A percentile compares a stretch with the other conserved stretches of the same genome.
phyloP scores from a whole-genome alignment of 208 protist species.

The Leishmania turanica region DNA sequence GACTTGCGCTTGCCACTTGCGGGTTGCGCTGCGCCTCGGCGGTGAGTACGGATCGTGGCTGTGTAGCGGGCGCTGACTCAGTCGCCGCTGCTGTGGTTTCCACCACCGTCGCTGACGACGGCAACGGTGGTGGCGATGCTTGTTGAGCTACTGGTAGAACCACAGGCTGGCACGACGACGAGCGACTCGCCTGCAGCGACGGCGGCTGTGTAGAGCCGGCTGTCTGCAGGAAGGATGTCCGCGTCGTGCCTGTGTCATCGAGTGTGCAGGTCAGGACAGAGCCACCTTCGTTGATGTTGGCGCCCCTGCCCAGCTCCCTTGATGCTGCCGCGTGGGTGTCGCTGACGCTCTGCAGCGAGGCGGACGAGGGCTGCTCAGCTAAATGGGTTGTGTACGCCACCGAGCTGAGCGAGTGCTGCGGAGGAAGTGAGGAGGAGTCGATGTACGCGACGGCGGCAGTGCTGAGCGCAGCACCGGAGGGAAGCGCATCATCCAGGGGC shows the following conservation, averaged over 20 bases:
- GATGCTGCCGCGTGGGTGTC: not conserved
- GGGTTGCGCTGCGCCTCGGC: not conserved
- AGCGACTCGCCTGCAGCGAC: conserved; percentile 10
- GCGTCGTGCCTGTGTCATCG: not conserved
- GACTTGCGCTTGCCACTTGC: not conserved
- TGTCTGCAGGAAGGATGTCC: conserved; percentile 13
- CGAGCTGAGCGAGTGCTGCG: not conserved
- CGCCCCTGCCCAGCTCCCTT: not conserved
- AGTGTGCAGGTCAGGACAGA: not conserved
- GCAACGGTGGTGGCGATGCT: not conserved
- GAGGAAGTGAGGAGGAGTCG: not conserved
- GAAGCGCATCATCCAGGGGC: not conserved
- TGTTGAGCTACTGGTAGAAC: not conserved
- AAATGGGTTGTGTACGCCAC: not conserved
- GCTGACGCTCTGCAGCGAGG: not conserved
- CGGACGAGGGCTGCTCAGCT: not conserved
- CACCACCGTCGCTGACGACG: not conserved
- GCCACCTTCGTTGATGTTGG: not conserved
- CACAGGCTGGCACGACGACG: not conserved
- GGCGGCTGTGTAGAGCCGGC: conserved; percentile 17
- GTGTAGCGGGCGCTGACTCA: not conserved
- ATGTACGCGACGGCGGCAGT: not conserved
- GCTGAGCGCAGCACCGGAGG: not conserved
- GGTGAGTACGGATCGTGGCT: not conserved
- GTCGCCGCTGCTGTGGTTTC: not conserved